These are phyloP conservation scores for Yamadazyma dushanensis DNA, from an alignment of 1,139 yeast genomes.

Conservation along the genomic window DNA sequence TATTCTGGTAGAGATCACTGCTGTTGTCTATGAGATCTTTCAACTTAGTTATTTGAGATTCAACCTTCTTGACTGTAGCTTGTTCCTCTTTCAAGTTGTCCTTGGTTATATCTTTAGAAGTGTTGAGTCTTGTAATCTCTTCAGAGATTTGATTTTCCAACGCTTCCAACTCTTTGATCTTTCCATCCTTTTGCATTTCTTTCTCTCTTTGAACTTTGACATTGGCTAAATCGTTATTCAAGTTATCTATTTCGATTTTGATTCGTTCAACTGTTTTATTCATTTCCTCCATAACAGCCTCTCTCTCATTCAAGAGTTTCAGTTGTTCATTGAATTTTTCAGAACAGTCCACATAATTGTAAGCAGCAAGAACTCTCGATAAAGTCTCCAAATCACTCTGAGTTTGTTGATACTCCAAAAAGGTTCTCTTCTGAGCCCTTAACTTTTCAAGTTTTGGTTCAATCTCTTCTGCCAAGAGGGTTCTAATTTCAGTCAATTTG, in stretches of 20 bases:
- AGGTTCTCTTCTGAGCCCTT: slow-evolving; percentile 76
- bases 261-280: slow-evolving; percentile 43
- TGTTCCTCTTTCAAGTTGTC: slow-evolving; percentile 57
- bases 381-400: slow-evolving; percentile 79
- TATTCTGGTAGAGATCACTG: slow-evolving; percentile 24
- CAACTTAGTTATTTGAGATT: slow-evolving; percentile 20
- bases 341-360: slow-evolving; percentile 58
- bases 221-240: slow-evolving; percentile 61
- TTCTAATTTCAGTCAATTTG: slow-evolving; percentile 75
- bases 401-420: slow-evolving; percentile 82
- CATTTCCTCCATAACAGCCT: slow-evolving; percentile 34
- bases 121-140: slow-evolving; percentile 64
- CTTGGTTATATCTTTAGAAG: slow-evolving; percentile 57
- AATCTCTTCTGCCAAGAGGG: slow-evolving; percentile 77
- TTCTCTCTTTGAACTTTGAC: slow-evolving; percentile 56
- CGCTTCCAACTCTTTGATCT: slow-evolving; percentile 59
- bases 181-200: slow-evolving; percentile 64
- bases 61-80: slow-evolving; percentile 16
- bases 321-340: slow-evolving; percentile 42
- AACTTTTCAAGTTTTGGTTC: slow-evolving; percentile 88
- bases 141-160: slow-evolving; percentile 61
- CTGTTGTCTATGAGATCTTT: slow-evolving; percentile 29
- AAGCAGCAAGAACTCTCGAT: slow-evolving; percentile 73
- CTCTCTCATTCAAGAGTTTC: slow-evolving; percentile 36
- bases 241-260: slow-evolving; percentile 54